Base-by-base conservation (phyloP, 2,329 filamentous ascomycete species). In the Pseudocercospora fuligena region DNA sequence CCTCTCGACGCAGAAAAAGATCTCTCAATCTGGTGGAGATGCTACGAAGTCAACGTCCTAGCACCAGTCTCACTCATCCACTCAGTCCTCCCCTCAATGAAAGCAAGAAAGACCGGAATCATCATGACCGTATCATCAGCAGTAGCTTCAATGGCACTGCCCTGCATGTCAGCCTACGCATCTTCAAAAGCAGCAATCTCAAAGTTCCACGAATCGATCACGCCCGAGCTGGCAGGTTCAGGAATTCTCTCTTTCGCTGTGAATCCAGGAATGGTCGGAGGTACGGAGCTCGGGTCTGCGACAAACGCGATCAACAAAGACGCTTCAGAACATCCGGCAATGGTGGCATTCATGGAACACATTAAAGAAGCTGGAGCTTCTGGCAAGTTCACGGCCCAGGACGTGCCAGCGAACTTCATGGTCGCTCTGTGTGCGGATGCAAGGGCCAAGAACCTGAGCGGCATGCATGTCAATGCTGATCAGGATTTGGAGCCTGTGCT, bases 11-110 rank as follows among this genome's bases (percentile, higher is more conserved):
- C 29, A 5, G 66, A 70, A 36, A 65, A 68, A 9, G 65, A 68
- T 29, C n/a, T 74, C 25, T 67, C 69, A 29, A 65, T 67, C 58
- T 74, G 70, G 72, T 74, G 72, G 72, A 66, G 63, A 40, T 68
- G 73, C 36, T 66, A 72, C 62, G 71, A 74, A 31, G 62, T 74
- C 65, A 73, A 73, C 31, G 70, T 74, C 3, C 66, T 66, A 2
- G 72, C 71, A 5, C 69, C 70, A 6, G 72, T 73, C 6, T 40
- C 68, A 5, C 53, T 73, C 23, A 66, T 66, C 46, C 71, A 68
- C n/a, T 69, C 72, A 27, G 72, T 73, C 3, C 68, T 73, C 23
- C 72, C 72, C 0, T 64, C 57, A 0, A 73, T 73, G 72, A 23
- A 71, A 29, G 46, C 69, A 49, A 67, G 70, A 12, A 67, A 69